Base-by-base conservation (phyloP, 2,329 filamentous ascomycete species). In the Curvularia sp. region DNA sequence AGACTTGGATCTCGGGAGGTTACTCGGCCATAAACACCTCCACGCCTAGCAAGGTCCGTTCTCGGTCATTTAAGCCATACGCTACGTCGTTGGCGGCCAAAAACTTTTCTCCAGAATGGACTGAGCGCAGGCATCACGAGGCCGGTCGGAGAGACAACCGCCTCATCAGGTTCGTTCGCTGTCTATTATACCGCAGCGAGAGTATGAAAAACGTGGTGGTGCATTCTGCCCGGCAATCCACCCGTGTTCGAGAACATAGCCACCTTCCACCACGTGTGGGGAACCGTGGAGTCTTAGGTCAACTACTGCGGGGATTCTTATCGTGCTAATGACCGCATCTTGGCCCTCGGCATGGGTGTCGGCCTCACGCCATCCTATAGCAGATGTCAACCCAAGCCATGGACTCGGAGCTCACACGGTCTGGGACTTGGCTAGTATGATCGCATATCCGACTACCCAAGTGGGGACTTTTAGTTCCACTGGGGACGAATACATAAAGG, bases 301-400 rank as follows among this genome's bases (percentile, higher is more conserved):
- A 43, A 59, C 47, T 62, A 63, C 8, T 63, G 66, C 65, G 67
- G 67, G 66, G 67, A 64, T 65, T 52, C 22, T 64, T 57, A 49
- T 53, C 58, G 60, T 54, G 50, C 63, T 60, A 66, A 44, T 26
- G 7, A 28, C 58, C 63, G 59, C 62, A 62, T 61, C 62, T 57
- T 18, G 58, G 53, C 50, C 51, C 58, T 55, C 50, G 53, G 30
- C 31, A 55, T 53, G 20, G 58, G 49, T 51, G 42, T 43, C 61
- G 55, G 46, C 61, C 61, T 38, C 15, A 38, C 35, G 18, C 35
- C 6, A 18, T 18, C 15, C 15, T 38, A 28, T 28, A 5, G 26
- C 8, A 18, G 35, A 38, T 9, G 12, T 38, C 60, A 53, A 61
- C 65, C 63, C 55, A 62, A 52, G 58, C 57, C 58, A 59, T 44